Base-by-base conservation (phyloP, 345 rosid species). In the Lepidium didymum region DNA sequence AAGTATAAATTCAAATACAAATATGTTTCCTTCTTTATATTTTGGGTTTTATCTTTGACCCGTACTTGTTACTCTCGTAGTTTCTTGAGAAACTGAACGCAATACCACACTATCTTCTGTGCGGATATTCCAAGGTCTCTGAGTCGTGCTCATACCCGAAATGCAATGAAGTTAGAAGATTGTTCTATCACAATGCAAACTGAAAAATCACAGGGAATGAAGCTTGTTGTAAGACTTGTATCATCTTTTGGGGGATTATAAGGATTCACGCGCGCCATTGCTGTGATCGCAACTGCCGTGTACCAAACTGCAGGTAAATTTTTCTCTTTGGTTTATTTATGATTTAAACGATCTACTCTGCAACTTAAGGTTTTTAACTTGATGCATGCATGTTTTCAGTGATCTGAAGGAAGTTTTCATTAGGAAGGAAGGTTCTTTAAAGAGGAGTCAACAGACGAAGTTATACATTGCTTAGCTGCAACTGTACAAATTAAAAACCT, bases 261-360 rank as follows among this genome's bases (percentile, higher is more conserved):
- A 56, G 0, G 43, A 11, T 79, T 44, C 86, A 86, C 59, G 56
- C 83, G 0, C 16, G 44, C 23, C 64, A 19, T 34, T 86, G 91
- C 51, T 55, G 50, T 27, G 73, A 80, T 54, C 27, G 60, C 3
- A 55, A 37, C 33, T 82, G 91, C 68, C 0, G 12, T 13, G 31
- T 82, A 38, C 84, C 82, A 0, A 75, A 75, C 31, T 86, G 91
- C 85, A 68, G 77, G 91, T 86, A 52, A 12, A 34, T 51, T 55
- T 45, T 5, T 29, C 33, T 18, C 13, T 8, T 45, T 36, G 13
- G 21, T 34, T n/a, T 10, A 10, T n/a, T 14, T 37, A 13, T 64
- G 27, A 19, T 19, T 41, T 51, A 11, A 5, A 2, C 12, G 11
- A 36, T 54, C 43, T 10, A 47, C 18, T 65, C 47, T 49, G 55